These are phyloP conservation scores for Fusarium gaditjirri DNA, from an alignment of 2,329 filamentous ascomycete species.

Conservation along the genomic window DNA sequence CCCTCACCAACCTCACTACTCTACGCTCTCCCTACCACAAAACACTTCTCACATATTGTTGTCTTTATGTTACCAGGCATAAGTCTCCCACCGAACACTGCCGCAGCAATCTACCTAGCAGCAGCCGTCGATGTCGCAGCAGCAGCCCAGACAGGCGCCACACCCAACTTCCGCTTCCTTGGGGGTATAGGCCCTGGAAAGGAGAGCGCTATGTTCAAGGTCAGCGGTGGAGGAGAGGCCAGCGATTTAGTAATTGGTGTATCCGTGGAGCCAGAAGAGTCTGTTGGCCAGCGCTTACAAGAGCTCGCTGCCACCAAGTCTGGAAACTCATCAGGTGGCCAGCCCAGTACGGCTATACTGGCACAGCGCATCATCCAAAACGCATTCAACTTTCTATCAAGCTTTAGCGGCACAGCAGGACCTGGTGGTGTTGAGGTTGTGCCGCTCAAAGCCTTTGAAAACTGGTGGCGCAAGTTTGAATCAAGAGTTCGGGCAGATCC, in stretches of 20 bases:
- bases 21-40: slow-evolving; percentile 60
- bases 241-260: slow-evolving; percentile 79
- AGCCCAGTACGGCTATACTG: slow-evolving; percentile 77
- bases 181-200: slow-evolving; percentile 91
- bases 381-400: slow-evolving; percentile 94
- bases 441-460: slow-evolving; percentile 92
- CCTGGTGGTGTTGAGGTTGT: slow-evolving; percentile 82
- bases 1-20: slow-evolving; percentile 67
- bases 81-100: slow-evolving; percentile 76
- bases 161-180: slow-evolving; percentile 80
- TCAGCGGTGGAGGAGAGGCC: slow-evolving; percentile 57
- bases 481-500: slow-evolving; percentile 85
- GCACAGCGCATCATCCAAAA: slow-evolving; percentile 96
- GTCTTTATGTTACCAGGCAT: slow-evolving; percentile 88
- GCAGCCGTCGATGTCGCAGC: slow-evolving; percentile 58
- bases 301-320: slow-evolving; percentile 58
- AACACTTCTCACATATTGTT: slow-evolving; percentile 81
- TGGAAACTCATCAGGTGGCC: slow-evolving; percentile 42
- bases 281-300: slow-evolving; percentile 76
- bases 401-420: slow-evolving; percentile 76
- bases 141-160: slow-evolving; percentile 53
- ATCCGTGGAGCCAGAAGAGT: slow-evolving; percentile 78
- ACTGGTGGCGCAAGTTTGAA: slow-evolving; percentile 99
- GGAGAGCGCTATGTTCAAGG: slow-evolving; percentile 90
- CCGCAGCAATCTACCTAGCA: slow-evolving; percentile 88